These are phyloP conservation scores for Spergularia azorica DNA, from an alignment of 179 eudicot genomes.

Conservation along the genomic window DNA sequence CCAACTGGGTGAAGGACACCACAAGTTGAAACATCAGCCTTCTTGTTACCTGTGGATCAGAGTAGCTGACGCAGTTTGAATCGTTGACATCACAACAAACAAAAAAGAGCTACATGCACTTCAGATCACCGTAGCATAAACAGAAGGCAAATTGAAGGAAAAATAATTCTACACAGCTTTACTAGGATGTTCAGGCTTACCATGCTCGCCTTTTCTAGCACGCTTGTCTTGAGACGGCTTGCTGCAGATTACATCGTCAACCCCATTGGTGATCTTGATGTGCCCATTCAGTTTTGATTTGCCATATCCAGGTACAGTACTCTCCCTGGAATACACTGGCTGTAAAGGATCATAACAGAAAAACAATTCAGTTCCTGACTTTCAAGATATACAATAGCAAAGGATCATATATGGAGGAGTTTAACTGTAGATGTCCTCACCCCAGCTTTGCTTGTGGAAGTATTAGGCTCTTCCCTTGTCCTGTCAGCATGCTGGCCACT, in stretches of 20 bases:
- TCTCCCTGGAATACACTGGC: constrained; percentile 88
- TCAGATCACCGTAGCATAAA: too few relatives aligned
- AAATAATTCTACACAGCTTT: background rate
- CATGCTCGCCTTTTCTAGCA: constrained; percentile 70
- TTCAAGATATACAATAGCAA: background rate
- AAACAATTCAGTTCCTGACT: background rate
- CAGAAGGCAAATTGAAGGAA: too few relatives aligned
- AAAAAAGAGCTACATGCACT: too few relatives aligned
- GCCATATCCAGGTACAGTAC: constrained; percentile 54
- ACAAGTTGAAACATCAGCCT: too few relatives aligned
- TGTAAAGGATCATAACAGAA: constrained; percentile 26
- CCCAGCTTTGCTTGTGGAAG: constrained; percentile 83
- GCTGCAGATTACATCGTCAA: constrained; percentile 54
- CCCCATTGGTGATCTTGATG: constrained; percentile 31
- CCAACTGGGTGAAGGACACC: too few relatives aligned
- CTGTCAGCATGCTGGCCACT: constrained; percentile 51
- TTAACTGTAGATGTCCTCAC: constrained; percentile 31
- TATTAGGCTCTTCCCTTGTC: constrained; percentile 48
- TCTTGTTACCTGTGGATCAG: too few relatives aligned
- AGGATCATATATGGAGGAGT: background rate
- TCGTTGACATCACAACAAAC: too few relatives aligned
- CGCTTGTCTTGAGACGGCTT: constrained; percentile 64
- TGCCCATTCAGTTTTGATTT: constrained; percentile 42
- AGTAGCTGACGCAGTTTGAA: too few relatives aligned
- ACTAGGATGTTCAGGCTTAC: constrained; percentile 34